Evolutionary conservation across 345 rosid species (phyloP).

Genomic region (Mangifera indica): DNA sequence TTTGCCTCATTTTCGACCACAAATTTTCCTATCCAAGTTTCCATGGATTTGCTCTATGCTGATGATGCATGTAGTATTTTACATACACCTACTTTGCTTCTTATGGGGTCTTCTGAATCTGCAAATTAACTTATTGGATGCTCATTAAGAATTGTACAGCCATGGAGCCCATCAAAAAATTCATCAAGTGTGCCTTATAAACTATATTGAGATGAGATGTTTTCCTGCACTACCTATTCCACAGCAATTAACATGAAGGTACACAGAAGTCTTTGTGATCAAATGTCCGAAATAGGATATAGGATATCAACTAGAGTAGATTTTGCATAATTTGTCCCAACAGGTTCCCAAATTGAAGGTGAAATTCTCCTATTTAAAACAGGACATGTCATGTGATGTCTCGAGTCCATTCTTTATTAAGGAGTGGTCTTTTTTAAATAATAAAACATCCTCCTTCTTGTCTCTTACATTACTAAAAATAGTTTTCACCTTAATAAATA

Average conservation of each 20-base stretch:
- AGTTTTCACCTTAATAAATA: too few species aligned
- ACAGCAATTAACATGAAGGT: too few species aligned
- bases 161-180: neutral
- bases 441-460: constrained; percentile 19
- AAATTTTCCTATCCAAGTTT: neutral
- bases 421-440: constrained; percentile 5
- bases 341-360: neutral
- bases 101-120: neutral
- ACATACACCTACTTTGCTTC: neutral
- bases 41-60: constrained; percentile 9
- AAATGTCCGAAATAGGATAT: too few species aligned
- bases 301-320: too few species aligned
- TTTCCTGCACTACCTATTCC: too few species aligned
- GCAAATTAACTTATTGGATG: neutral
- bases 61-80: neutral
- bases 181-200: neutral
- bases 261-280: too few species aligned
- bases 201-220: too few species aligned
- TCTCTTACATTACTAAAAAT: neutral
- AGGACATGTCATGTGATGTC: constrained; percentile 37
- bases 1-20: constrained; percentile 8
- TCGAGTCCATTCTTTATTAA: constrained; percentile 20
- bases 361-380: neutral
- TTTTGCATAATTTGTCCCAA: neutral
- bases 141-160: neutral